Evolutionary conservation across 441 rosid species (phyloP).

Genomic region (Daphne laureola): DNA sequence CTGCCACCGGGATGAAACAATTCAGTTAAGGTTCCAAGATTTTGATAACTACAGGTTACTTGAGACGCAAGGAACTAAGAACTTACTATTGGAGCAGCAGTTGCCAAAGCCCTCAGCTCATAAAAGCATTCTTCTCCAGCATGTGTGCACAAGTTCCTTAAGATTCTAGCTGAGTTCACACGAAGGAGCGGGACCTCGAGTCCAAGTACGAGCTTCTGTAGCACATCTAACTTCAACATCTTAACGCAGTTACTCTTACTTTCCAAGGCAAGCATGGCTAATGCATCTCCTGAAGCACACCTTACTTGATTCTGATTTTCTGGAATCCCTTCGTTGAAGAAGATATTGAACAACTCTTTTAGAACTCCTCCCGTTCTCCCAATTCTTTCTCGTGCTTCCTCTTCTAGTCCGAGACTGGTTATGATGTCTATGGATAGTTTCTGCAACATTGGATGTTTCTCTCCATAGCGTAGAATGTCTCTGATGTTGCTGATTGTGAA

Average conservation of each 20-base stretch:
- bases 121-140: constrained; percentile 40
- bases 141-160: constrained; percentile 58
- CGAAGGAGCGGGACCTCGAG: constrained; percentile 46
- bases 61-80: neutral
- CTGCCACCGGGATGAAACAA: constrained; percentile 25
- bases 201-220: constrained; percentile 43
- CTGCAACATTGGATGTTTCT: constrained; percentile 53
- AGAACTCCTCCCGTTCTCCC: constrained; percentile 86
- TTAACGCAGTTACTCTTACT: constrained; percentile 64
- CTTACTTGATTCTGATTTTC: constrained; percentile 39
- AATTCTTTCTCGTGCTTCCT: constrained; percentile 64
- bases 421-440: constrained; percentile 64
- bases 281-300: constrained; percentile 81
- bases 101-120: constrained; percentile 35
- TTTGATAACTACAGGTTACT: neutral
- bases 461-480: constrained; percentile 61
- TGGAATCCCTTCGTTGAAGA: constrained; percentile 37
- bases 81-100: constrained; percentile 69
- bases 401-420: constrained; percentile 63
- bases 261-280: constrained; percentile 78
- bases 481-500: constrained; percentile 80
- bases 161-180: constrained; percentile 68
- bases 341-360: constrained; percentile 68
- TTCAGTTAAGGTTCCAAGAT: neutral
- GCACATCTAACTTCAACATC: constrained; percentile 45